Evolutionary conservation across 352 stramenopile species (phyloP).

Genomic region (Phytophthora pistaciae): DNA sequence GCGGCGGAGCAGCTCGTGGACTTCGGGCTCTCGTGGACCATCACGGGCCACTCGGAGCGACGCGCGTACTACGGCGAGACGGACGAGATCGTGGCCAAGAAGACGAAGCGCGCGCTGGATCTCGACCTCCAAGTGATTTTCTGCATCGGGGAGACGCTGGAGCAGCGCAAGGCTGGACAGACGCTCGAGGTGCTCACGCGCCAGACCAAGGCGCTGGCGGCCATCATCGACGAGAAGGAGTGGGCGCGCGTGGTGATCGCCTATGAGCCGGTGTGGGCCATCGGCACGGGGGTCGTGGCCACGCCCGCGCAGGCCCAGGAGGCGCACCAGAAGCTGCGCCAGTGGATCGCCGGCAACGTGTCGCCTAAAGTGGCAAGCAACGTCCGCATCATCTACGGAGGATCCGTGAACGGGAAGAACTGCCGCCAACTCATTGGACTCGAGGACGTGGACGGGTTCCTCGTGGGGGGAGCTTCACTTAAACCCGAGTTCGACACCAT

Average conservation of each 20-base stretch:
- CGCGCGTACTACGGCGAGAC: constrained; percentile 93
- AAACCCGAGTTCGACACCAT: constrained; percentile 94
- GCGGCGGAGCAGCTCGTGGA: constrained; percentile 92
- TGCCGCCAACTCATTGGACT: constrained; percentile 90
- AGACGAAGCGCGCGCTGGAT: constrained; percentile 93
- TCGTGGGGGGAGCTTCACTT: constrained; percentile 94
- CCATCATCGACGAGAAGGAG: constrained; percentile 84
- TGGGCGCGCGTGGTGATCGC: constrained; percentile 93
- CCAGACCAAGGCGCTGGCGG: constrained; percentile 95
- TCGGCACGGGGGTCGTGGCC: constrained; percentile 97
- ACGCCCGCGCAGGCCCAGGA: constrained; percentile 96
- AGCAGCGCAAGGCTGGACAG: constrained; percentile 89
- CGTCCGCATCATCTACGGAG: constrained; percentile 93
- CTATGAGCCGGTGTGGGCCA: constrained; percentile 98
- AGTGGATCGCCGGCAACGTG: constrained; percentile 81
- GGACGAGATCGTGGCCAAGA: constrained; percentile 94
- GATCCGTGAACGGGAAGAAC: constrained; percentile 94
- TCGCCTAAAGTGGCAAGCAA: constrained; percentile 69
- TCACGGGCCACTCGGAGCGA: constrained; percentile 95
- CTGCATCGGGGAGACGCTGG: constrained; percentile 97
- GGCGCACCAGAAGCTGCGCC: constrained; percentile 87
- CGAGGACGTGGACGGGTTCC: constrained; percentile 92
- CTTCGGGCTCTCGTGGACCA: constrained; percentile 79
- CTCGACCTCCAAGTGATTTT: constrained; percentile 95
- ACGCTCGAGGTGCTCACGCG: constrained; percentile 94